phyloP scores from a whole-genome alignment of 768 basidiomycete genomes.

The Candolleomyces aberdarensis region DNA sequence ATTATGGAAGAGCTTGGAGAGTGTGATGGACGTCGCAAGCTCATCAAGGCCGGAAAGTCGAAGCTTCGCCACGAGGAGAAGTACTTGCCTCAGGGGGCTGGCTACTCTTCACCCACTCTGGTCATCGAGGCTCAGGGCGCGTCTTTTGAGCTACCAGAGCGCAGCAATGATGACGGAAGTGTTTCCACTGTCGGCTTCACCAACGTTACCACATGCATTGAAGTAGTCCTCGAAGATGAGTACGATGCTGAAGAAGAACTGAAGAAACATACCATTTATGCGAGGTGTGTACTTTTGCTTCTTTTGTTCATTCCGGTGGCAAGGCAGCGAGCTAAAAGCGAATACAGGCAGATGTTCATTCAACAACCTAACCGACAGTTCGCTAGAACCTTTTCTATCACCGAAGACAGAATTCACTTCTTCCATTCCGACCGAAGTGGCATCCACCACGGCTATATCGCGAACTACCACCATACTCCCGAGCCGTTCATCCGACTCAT shows the following conservation, averaged over 20 bases:
- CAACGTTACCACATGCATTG: not conserved
- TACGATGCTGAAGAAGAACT: not conserved
- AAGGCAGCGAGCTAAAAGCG: not conserved
- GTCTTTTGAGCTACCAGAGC: not conserved
- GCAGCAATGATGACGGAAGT: not conserved
- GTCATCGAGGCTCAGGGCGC: not conserved
- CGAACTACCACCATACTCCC: not conserved
- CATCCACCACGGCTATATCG: not conserved
- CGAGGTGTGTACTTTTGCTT: not conserved
- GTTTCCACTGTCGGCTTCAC: not conserved
- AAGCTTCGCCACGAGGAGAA: not conserved
- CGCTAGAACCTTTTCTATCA: not conserved
- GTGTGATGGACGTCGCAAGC: too few relatives aligned
- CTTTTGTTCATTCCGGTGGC: not conserved
- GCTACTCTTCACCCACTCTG: not conserved
- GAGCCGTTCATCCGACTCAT: not conserved
- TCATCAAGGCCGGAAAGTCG: too few relatives aligned
- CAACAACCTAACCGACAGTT: constrained; percentile 1
- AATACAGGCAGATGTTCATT: not conserved
- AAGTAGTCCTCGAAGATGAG: not conserved
- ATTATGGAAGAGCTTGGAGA: too few relatives aligned
- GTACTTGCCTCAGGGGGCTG: not conserved
- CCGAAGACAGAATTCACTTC: not conserved
- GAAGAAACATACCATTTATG: not conserved
- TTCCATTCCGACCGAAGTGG: constrained; percentile 5